phyloP scores from a whole-genome alignment of 2,329 filamentous ascomycete genomes.

The Aspergillus carbonarius region DNA sequence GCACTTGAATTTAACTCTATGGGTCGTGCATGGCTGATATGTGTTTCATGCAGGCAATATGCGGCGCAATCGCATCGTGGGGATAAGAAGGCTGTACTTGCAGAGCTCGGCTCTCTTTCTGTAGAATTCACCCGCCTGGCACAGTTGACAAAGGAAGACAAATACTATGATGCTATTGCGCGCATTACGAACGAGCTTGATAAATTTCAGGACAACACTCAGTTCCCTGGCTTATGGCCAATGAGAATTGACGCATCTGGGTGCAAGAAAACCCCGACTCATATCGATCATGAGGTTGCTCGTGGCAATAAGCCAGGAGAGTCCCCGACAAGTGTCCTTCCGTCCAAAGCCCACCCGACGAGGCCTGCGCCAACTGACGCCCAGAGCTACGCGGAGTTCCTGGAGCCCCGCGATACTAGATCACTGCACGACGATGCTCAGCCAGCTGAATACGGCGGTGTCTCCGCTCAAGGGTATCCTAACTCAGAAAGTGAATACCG shows the following conservation, averaged over 20 bases:
- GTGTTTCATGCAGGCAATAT: not conserved
- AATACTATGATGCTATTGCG: constrained; percentile 87
- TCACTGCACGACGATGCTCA: constrained; percentile 28
- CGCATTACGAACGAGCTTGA: constrained; percentile 80
- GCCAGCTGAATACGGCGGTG: constrained; percentile 26
- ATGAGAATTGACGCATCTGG: constrained; percentile 74
- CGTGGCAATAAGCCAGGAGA: constrained; percentile 5
- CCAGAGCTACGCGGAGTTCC: constrained; percentile 26
- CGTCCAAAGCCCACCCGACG: not conserved
- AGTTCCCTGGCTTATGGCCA: constrained; percentile 78
- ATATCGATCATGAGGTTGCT: constrained; percentile 14
- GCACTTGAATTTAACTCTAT: not conserved
- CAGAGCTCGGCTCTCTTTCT: constrained; percentile 74
- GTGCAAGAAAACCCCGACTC: constrained; percentile 55
- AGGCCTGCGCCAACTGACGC: constrained; percentile 20
- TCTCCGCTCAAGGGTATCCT: constrained; percentile 1
- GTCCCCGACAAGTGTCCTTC: constrained; percentile 1
- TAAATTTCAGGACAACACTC: constrained; percentile 68
- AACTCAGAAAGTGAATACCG: constrained; percentile 11
- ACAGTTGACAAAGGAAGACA: constrained; percentile 75
- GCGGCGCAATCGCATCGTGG: constrained; percentile 59
- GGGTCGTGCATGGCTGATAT: not conserved
- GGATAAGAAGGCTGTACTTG: constrained; percentile 55
- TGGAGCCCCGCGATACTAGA: constrained; percentile 20
- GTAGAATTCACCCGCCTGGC: constrained; percentile 89